Conservation (phyloP, 805 yeast species). For the Ogataea nonfermentans region DNA sequence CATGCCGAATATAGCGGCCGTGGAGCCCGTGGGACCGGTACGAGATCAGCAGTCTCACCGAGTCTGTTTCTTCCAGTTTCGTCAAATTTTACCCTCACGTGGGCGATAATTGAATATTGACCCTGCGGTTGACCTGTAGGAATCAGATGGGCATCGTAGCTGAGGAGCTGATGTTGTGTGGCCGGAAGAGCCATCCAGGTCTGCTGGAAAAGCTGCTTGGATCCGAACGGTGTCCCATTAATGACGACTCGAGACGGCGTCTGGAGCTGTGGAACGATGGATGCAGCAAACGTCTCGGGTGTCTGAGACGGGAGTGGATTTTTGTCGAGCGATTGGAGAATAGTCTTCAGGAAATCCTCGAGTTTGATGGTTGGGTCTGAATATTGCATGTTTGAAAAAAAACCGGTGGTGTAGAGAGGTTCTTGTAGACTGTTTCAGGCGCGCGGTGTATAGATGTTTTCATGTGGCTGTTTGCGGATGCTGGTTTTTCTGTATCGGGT, state of each 20-base stretch:
- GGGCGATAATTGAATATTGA: conserved; percentile 40
- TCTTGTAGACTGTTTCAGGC: too few species aligned
- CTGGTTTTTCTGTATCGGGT: conserved; percentile 15
- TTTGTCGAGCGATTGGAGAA: conserved; percentile 29
- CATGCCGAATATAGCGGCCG: conserved; percentile 66
- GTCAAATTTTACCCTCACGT: conserved; percentile 67
- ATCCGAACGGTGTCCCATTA: conserved; percentile 56
- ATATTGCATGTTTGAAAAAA: conserved; percentile 1
- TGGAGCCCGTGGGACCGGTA: conserved; percentile 28
- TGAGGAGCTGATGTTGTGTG: conserved; percentile 62
- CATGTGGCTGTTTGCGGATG: conserved; percentile 9
- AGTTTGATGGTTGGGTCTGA: conserved; percentile 24
- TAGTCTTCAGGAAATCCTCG: conserved; percentile 26
- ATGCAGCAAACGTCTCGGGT: conserved; percentile 19
- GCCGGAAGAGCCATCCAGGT: conserved; percentile 56
- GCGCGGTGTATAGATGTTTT: conserved; percentile 4
- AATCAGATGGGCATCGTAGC: conserved; percentile 63
- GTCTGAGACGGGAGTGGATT: conserved; percentile 20
- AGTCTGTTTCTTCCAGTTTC: conserved; percentile 67
- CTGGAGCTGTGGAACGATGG: conserved; percentile 46
- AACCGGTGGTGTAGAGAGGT: neutral
- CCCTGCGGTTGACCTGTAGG: conserved; percentile 36
- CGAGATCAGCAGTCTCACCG: conserved; percentile 62
- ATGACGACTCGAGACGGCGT: conserved; percentile 52
- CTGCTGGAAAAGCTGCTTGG: conserved; percentile 53